Percentiles rank a stretch among this genome's conserved stretches.
phyloP scores from a whole-genome alignment of 768 basidiomycete species.

The Boletus rubescentipes region DNA sequence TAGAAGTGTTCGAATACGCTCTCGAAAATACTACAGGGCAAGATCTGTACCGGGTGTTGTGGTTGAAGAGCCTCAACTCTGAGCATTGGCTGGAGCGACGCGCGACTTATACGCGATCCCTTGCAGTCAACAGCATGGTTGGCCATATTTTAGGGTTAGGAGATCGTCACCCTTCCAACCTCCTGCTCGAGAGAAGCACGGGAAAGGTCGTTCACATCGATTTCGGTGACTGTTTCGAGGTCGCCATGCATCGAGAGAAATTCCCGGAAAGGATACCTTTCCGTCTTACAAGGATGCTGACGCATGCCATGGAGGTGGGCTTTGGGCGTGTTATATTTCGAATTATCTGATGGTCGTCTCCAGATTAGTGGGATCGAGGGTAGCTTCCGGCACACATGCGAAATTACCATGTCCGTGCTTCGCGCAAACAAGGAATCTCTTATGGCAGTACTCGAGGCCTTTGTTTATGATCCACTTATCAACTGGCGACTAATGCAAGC shows the following conservation, averaged over 20 bases:
- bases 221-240: constrained; percentile 98
- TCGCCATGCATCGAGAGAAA: constrained; percentile 97
- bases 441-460: constrained; percentile 98
- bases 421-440: constrained; percentile 98
- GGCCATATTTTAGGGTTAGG: constrained; percentile 96
- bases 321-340: background rate
- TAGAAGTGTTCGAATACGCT: constrained; percentile 99
- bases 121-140: constrained; percentile 98
- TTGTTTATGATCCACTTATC: constrained; percentile 97
- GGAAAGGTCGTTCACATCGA: constrained; percentile 97
- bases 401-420: constrained; percentile 96
- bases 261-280: constrained; percentile 99
- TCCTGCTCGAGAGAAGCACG: constrained; percentile 86
- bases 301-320: constrained; percentile 96
- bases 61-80: constrained; percentile 93
- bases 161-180: constrained; percentile 96
- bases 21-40: constrained; percentile 98
- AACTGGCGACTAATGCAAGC: constrained; percentile 93
- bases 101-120: constrained; percentile 91
- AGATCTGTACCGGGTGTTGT: constrained; percentile 93
- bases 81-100: constrained; percentile 98
- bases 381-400: constrained; percentile 93
- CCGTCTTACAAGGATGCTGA: constrained; percentile 96
- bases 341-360: constrained; percentile 6
- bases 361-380: constrained; percentile 98